Percentiles rank a stretch among this genome's conserved stretches.
These are phyloP conservation scores for Suillus occidentalis DNA, from an alignment of 768 basidiomycete species.

Conservation along the genomic window DNA sequence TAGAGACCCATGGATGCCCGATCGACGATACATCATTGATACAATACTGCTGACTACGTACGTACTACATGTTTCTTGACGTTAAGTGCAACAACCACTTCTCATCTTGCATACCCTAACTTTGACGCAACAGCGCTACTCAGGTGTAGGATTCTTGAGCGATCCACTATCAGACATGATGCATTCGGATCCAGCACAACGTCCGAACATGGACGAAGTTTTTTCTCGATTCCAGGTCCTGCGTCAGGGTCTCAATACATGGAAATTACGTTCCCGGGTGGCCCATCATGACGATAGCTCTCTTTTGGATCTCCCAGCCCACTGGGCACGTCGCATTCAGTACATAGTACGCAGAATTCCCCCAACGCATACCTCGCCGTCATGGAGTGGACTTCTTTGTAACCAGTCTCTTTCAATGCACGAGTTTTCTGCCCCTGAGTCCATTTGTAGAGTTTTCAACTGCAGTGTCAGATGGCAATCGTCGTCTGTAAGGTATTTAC, in stretches of 20 bases:
- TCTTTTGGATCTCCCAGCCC: slow-evolving; percentile 12
- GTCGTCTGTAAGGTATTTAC: too few species aligned
- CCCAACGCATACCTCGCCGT: not conserved
- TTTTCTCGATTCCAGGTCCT: slow-evolving; percentile 21
- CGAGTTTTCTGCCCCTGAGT: not conserved
- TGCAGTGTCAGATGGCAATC: too few species aligned
- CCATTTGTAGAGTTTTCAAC: too few species aligned
- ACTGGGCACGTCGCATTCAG: slow-evolving; percentile 17
- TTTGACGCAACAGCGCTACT: not conserved
- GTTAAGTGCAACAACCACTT: slow-evolving; percentile 20
- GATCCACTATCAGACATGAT: slow-evolving; percentile 35
- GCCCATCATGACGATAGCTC: slow-evolving; percentile 11
- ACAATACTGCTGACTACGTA: too few species aligned
- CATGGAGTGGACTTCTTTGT: not conserved
- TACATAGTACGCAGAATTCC: slow-evolving; percentile 19
- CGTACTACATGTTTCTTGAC: slow-evolving; percentile 32
- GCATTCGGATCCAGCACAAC: slow-evolving; percentile 30
- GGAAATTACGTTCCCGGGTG: slow-evolving; percentile 31
- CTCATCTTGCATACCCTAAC: not conserved
- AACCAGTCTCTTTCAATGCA: not conserved
- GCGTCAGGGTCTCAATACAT: slow-evolving; percentile 6
- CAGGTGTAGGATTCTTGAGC: slow-evolving; percentile 23
- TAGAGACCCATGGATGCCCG: too few species aligned
- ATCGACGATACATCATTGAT: too few species aligned
- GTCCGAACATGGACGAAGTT: slow-evolving; percentile 31